Evolutionary conservation across 108 stramenopile genomes (phyloP).

Genomic region (Hondaea fermentalgiana): DNA sequence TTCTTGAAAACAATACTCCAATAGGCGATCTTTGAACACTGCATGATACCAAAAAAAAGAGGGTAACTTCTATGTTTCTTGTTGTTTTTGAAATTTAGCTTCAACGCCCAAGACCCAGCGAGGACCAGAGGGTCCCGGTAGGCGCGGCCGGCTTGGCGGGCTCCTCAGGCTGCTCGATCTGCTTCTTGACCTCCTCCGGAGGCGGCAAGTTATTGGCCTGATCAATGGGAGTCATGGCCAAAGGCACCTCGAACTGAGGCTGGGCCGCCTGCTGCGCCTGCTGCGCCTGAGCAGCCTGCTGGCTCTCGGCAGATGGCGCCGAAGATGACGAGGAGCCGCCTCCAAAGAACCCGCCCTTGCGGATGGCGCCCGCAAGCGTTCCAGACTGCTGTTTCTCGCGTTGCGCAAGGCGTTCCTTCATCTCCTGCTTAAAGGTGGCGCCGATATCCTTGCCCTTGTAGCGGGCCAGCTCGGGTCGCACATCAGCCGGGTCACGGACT

Average conservation of each 20-base stretch:
- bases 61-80: no score
- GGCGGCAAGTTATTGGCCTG: neutral
- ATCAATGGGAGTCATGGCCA: neutral
- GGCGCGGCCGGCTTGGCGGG: neutral
- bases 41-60: no score
- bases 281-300: neutral
- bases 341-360: neutral
- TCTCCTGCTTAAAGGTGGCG: neutral
- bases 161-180: neutral
- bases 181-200: neutral
- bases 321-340: neutral
- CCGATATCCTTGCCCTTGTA: slow-evolving; percentile 15
- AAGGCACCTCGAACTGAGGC: neutral
- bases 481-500: neutral
- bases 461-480: neutral
- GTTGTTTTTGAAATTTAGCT: no score
- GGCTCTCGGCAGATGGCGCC: neutral
- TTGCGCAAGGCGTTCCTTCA: neutral
- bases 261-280: neutral
- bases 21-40: no score
- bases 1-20: no score
- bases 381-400: neutral
- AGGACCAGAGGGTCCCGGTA: neutral
- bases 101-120: neutral
- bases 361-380: neutral